A percentile compares a stretch with the other conserved stretches of the same genome.
Conservation (phyloP, 768 basidiomycete genomes). For the Trametes elegans region DNA sequence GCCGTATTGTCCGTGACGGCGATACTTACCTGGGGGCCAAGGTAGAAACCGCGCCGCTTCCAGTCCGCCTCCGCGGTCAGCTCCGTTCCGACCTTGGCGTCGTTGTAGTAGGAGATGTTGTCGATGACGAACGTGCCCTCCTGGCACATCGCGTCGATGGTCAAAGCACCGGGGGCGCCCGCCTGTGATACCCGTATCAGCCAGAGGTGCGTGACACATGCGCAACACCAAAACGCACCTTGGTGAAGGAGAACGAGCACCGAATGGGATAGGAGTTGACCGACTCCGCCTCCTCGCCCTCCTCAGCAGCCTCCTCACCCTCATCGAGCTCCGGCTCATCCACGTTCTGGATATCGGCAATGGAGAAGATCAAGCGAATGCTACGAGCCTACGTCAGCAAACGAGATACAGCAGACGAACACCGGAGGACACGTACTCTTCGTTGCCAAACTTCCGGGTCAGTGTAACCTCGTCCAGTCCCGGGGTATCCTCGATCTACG, state of each 20-base stretch:
- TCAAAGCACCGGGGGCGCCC: constrained; percentile 61
- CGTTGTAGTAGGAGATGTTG: constrained; percentile 83
- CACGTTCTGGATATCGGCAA: constrained; percentile 72
- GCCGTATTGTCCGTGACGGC: constrained; percentile 14
- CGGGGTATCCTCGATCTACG: constrained; percentile 62
- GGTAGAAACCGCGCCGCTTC: constrained; percentile 88
- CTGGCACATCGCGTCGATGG: constrained; percentile 75
- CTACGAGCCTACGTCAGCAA: constrained; percentile 38
- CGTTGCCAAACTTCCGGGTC: constrained; percentile 85
- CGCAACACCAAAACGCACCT: constrained; percentile 43
- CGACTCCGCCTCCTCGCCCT: constrained; percentile 34
- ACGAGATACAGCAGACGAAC: background rate
- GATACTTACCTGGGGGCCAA: constrained; percentile 75
- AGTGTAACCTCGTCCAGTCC: constrained; percentile 84
- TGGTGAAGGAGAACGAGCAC: constrained; percentile 79
- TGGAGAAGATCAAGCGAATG: constrained; percentile 89
- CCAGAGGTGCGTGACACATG: background rate
- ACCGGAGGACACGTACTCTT: constrained; percentile 61
- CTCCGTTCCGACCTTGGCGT: constrained; percentile 68
- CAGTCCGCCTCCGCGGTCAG: constrained; percentile 89
- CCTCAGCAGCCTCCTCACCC: constrained; percentile 40
- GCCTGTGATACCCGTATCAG: constrained; percentile 35
- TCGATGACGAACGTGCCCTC: constrained; percentile 84
- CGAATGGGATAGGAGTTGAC: constrained; percentile 66
- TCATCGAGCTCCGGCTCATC: constrained; percentile 38